Evolutionary conservation across 345 rosid species (phyloP).

Genomic region (Cardamine chenopodiifolia): DNA sequence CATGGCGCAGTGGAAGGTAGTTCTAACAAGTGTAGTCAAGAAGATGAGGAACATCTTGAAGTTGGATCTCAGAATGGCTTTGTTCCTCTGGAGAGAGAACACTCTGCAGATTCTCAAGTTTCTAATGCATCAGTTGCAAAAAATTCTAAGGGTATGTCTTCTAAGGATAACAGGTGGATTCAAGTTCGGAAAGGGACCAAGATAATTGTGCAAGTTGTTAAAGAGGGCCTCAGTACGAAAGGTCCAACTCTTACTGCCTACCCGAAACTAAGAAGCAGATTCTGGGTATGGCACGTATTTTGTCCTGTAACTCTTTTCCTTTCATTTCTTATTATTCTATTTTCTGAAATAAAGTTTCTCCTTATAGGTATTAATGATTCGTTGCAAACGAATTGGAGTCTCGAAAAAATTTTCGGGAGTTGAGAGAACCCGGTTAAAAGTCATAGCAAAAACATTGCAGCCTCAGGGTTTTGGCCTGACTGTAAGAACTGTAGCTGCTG

Average conservation of each 20-base stretch:
- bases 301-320: constrained; percentile 12
- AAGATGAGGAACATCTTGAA: constrained; percentile 49
- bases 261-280: constrained; percentile 92
- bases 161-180: constrained; percentile 64
- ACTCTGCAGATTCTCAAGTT: constrained; percentile 37
- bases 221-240: constrained; percentile 95
- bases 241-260: constrained; percentile 88
- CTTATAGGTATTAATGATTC: constrained; percentile 68
- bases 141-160: constrained; percentile 34
- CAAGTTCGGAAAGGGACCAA: constrained; percentile 88
- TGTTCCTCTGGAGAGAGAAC: constrained; percentile 44
- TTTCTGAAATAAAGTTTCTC: constrained; percentile 32
- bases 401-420: constrained; percentile 78
- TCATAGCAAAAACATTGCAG: constrained; percentile 89
- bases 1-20: constrained; percentile 52
- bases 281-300: constrained; percentile 66
- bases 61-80: constrained; percentile 46
- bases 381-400: constrained; percentile 70
- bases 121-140: constrained; percentile 47
- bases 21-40: constrained; percentile 52
- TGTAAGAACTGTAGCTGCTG: constrained; percentile 90
- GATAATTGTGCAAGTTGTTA: constrained; percentile 93
- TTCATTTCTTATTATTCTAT: constrained; percentile 21
- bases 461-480: constrained; percentile 92
- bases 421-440: constrained; percentile 85